phyloP scores from a whole-genome alignment of 768 basidiomycete species.

The Boletus pseudo-olivaceus region DNA sequence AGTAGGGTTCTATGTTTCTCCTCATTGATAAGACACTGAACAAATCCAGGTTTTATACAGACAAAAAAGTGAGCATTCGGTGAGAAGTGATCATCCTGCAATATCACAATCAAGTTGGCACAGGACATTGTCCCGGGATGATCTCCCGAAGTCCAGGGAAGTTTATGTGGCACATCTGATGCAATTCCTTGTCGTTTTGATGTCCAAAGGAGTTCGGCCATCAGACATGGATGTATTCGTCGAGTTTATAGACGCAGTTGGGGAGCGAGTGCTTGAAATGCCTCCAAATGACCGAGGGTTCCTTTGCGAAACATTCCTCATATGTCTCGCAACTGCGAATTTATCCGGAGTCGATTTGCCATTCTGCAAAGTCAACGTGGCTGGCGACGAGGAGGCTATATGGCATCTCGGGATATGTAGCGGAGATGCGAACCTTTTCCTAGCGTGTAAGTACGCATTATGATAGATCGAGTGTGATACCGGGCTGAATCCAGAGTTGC shows the following conservation, averaged over 20 bases:
- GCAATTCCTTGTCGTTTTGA: slow-evolving; percentile 24
- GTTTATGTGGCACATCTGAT: slow-evolving; percentile 16
- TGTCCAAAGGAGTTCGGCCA: slow-evolving; percentile 17
- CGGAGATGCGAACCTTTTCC: slow-evolving; percentile 31
- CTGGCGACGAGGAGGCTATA: slow-evolving; percentile 33
- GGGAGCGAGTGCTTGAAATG: slow-evolving; percentile 13
- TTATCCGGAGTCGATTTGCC: slow-evolving; percentile 10
- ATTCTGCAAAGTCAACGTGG: background rate
- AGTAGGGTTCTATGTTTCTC: slow-evolving; percentile 11
- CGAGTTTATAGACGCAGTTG: slow-evolving; percentile 14
- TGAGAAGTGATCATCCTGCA: background rate
- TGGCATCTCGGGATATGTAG: slow-evolving; percentile 35
- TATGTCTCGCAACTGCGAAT: slow-evolving; percentile 30
- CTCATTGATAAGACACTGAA: slow-evolving; percentile 1
- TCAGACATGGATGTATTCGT: background rate
- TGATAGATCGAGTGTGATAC: background rate
- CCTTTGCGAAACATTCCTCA: slow-evolving; percentile 37
- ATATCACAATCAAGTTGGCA: background rate
- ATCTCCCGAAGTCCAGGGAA: slow-evolving; percentile 3
- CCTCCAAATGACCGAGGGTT: slow-evolving; percentile 3
- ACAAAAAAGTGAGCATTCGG: slow-evolving; percentile 14
- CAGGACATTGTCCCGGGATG: slow-evolving; percentile 14
- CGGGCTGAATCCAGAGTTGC: background rate
- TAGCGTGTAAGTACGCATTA: slow-evolving; percentile 38
- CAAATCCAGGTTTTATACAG: slow-evolving; percentile 10